phyloP scores from a whole-genome alignment of 345 rosid species.

The Acer negundo region DNA sequence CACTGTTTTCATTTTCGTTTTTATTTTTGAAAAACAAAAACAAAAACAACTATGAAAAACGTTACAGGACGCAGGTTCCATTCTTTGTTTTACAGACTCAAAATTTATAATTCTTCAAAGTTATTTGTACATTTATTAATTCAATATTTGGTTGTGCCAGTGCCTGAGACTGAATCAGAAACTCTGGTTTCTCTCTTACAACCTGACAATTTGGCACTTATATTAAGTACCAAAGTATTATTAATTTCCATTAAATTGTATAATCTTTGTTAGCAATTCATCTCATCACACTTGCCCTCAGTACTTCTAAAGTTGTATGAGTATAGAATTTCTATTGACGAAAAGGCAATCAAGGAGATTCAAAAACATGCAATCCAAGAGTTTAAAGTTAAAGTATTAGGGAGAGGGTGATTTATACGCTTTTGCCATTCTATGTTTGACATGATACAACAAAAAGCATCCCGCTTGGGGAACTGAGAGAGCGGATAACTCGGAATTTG shows the following conservation, averaged over 20 bases:
- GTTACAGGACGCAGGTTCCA: too few relatives aligned
- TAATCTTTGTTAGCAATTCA: background rate
- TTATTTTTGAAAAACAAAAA: too few relatives aligned
- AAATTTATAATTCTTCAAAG: background rate
- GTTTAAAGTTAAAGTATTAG: background rate
- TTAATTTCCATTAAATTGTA: background rate
- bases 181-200: background rate
- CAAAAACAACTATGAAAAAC: too few relatives aligned
- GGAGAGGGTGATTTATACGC: background rate
- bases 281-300: background rate
- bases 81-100: background rate
- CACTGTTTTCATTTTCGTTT: too few relatives aligned
- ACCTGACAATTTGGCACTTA: background rate
- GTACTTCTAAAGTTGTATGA: background rate
- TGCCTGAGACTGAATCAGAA: background rate
- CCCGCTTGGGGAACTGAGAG: background rate
- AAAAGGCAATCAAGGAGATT: too few relatives aligned
- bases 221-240: background rate
- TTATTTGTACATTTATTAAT: background rate
- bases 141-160: background rate
- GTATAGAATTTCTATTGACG: background rate
- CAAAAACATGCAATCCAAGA: too few relatives aligned
- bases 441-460: background rate
- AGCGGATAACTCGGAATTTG: background rate
- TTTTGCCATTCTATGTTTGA: background rate